Conservation (phyloP, 106 monocot genomes). For the Dendrobium huoshanense region DNA sequence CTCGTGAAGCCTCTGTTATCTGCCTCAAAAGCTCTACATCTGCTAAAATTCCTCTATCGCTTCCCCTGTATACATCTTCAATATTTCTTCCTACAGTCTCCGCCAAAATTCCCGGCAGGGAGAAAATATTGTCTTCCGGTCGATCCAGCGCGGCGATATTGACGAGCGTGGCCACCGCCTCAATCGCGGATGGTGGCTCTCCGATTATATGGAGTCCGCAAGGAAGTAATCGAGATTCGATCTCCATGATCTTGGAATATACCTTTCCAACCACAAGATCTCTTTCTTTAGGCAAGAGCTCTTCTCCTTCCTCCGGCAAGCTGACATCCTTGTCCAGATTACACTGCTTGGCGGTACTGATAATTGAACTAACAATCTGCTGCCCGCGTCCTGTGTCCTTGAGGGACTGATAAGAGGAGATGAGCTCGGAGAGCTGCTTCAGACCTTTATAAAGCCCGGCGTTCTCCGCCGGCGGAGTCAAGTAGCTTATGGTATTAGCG, state of each 20-base stretch:
- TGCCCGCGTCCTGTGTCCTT: slow-evolving; percentile 63
- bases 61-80: slow-evolving; percentile 65
- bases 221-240: slow-evolving; percentile 59
- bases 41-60: slow-evolving; percentile 38
- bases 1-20: slow-evolving; percentile 61
- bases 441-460: slow-evolving; percentile 75
- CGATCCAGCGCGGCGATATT: slow-evolving; percentile 68
- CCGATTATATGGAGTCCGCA: slow-evolving; percentile 74
- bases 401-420: slow-evolving; percentile 63
- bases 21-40: slow-evolving; percentile 57
- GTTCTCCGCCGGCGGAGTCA: slow-evolving; percentile 75
- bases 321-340: slow-evolving; percentile 69
- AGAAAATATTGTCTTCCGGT: slow-evolving; percentile 51
- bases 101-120: slow-evolving; percentile 50
- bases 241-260: slow-evolving; percentile 81
- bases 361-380: slow-evolving; percentile 62
- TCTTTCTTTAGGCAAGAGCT: slow-evolving; percentile 30
- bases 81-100: slow-evolving; percentile 46
- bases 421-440: slow-evolving; percentile 67
- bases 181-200: slow-evolving; percentile 60
- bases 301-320: slow-evolving; percentile 42
- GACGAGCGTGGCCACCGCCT: slow-evolving; percentile 60
- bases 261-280: slow-evolving; percentile 57
- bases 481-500: slow-evolving; percentile 66
- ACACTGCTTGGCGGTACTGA: slow-evolving; percentile 67